Evolutionary conservation across 306 rosid genomes (phyloP).

Genomic region (Crataegus laevigata): DNA sequence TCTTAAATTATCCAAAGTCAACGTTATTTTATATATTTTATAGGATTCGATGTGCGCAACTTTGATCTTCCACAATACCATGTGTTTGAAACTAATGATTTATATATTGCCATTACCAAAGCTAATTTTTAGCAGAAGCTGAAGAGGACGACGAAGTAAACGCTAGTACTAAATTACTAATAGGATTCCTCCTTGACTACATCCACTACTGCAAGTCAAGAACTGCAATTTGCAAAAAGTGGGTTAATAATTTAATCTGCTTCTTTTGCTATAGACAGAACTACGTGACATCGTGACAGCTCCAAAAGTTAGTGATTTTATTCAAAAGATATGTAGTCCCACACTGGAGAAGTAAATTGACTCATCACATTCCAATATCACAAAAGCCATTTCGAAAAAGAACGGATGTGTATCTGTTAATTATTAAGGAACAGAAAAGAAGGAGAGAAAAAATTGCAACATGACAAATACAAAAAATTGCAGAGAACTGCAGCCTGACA

Average conservation of each 20-base stretch:
- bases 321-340: background rate
- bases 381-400: background rate
- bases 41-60: background rate
- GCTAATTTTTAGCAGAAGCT: background rate
- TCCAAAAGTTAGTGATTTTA: background rate
- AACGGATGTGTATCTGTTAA: no score
- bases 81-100: background rate
- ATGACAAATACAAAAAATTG: no score
- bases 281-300: background rate
- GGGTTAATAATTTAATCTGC: background rate
- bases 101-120: background rate
- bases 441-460: no score
- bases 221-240: no score
- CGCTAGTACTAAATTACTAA: background rate
- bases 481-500: no score
- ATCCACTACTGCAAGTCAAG: background rate
- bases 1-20: slow-evolving; percentile 2
- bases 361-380: background rate
- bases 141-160: background rate
- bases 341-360: background rate
- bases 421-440: no score
- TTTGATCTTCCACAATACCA: slow-evolving; percentile 7
- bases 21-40: background rate
- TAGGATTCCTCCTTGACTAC: background rate
- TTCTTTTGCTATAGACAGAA: no score